Conservation (phyloP, 352 stramenopile species). For the Phytophthora agathidicida region DNA sequence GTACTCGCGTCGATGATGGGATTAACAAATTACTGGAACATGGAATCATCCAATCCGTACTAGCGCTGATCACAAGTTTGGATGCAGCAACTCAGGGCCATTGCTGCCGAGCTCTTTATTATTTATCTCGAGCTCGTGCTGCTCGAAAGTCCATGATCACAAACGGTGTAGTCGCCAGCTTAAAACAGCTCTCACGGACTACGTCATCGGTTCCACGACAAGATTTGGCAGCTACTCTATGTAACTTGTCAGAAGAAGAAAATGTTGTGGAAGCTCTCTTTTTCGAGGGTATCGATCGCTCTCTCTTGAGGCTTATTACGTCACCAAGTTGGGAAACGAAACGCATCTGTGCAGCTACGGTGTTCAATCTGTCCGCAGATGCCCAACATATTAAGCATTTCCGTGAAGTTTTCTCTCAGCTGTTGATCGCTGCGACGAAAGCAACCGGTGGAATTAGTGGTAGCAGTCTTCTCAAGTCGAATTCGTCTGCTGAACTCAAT, state of each 20-base stretch:
- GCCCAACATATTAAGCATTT: conserved; percentile 66
- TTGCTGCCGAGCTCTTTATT: conserved; percentile 76
- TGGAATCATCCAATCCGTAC: conserved; percentile 70
- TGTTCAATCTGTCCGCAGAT: conserved; percentile 77
- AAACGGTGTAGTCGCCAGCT: conserved; percentile 46
- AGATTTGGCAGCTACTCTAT: conserved; percentile 70
- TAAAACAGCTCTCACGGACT: conserved; percentile 57
- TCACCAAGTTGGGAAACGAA: conserved; percentile 62
- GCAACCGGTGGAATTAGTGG: conserved; percentile 14
- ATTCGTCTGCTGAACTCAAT: conserved; percentile 8
- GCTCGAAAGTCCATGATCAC: conserved; percentile 67
- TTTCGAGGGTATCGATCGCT: conserved; percentile 75
- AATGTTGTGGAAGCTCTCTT: conserved; percentile 62
- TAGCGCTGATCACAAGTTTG: conserved; percentile 47
- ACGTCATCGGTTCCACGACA: conserved; percentile 38
- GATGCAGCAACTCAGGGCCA: conserved; percentile 62
- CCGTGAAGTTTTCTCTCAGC: conserved; percentile 64
- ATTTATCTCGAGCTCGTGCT: conserved; percentile 44
- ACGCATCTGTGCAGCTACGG: conserved; percentile 65
- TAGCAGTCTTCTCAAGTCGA: conserved; percentile 15
- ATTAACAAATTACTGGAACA: conserved; percentile 59
- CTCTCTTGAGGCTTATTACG: conserved; percentile 52
- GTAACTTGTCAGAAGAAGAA: conserved; percentile 69
- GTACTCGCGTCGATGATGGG: conserved; percentile 9
- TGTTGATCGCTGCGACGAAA: conserved; percentile 45